Base-by-base conservation (phyloP, 1,284 basidiomycete genomes). In the Ceraceosorus guamensis region DNA sequence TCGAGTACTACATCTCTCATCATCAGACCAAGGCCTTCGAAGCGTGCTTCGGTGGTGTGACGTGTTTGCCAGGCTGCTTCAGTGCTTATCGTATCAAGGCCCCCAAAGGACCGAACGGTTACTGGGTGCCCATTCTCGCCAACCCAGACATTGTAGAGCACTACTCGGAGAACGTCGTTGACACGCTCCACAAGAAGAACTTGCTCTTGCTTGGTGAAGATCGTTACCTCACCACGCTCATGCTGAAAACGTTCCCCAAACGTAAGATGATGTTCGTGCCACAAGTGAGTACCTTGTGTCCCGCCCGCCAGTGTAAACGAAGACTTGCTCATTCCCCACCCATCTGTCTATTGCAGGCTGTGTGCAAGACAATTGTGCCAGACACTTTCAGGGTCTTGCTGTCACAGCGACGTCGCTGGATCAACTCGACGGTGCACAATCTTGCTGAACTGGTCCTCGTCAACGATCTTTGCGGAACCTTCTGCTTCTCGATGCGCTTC, bases 1-100 rank as follows among this genome's bases (percentile, higher is more conserved):
- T 97, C 77, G 93, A 97, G 79, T 98, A 98, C 79, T 97, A 97
- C 82, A 96, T 97, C 78, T 97, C 93, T 13, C 93, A 98, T 76
- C 95, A 98, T 78, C 83, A 91, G 82, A 95, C 78, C 68, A 75
- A 79, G 66, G 77, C 78, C 3, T 79, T 77, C 65, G 78, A 79
- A 63, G 71, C 78, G 3, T 77, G 73, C 77, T 78, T 68, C 52
- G 78, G 78, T 53, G 77, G 78, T 67, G 78, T 79, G 31, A 79
- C 78, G 30, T 79, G 78, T 63, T 63, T 79, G 33, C 78, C 78
- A n/a, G 78, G 78, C 24, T 79, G 78, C 62, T 79, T 79, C 73
- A 77, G 75, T 48, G 77, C 78, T 55, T 79, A 79, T 59, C 76
- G 79, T 44, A 77, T 79, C 76, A 79, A 79, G 68, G 69, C 78